Base-by-base conservation (phyloP, 2,329 filamentous ascomycete genomes). In the Penicillium sclerotigenum region DNA sequence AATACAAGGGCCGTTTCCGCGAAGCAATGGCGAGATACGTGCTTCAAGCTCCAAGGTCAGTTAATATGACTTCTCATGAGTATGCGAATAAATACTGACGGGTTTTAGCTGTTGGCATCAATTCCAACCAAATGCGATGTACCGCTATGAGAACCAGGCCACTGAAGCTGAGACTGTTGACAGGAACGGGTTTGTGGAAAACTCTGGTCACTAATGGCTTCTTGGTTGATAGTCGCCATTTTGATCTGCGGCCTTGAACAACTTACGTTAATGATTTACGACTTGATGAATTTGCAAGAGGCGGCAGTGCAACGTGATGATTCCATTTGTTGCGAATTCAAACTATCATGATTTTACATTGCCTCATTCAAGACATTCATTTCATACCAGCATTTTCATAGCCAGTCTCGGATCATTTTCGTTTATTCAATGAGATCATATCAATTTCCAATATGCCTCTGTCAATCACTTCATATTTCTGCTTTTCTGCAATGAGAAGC, bases 1-100 rank as follows among this genome's bases (percentile, higher is more conserved):
- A 99, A 76, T 99, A 99, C 73, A 95, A 97, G 75, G 92, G 89
- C 65, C 86, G 94, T 6, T 99, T 99, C 78, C 80, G 94, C 62
- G 93, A 97, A 75, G 92, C 92, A 13, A 99, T 99, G 94, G 90
- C 91, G 66, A 86, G 91, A 82, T 91, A 87, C 70, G 84, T 84
- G 16, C 73, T 80, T 47, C 77, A 80, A 58, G 78, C 78, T 31
- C 78, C 78, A 29, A 78, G 75, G 75, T 77, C 69, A 67, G 73
- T 66, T n/a, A n/a, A 31, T 14, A 18, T 43, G 46, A 45, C 2
- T 10, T 22, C 28, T 45, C 29, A 24, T 7, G 1, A 16, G 2
- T 31, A 2, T 47, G 11, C n/a, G n/a, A 41, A 14, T 53, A 2
- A 20, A 41, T 45, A 46, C 58, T 61, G 26, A 59, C 28, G n/a